These are phyloP conservation scores for Colletotrichum paranaense DNA, from an alignment of 2,329 filamentous ascomycete genomes.

Conservation along the genomic window DNA sequence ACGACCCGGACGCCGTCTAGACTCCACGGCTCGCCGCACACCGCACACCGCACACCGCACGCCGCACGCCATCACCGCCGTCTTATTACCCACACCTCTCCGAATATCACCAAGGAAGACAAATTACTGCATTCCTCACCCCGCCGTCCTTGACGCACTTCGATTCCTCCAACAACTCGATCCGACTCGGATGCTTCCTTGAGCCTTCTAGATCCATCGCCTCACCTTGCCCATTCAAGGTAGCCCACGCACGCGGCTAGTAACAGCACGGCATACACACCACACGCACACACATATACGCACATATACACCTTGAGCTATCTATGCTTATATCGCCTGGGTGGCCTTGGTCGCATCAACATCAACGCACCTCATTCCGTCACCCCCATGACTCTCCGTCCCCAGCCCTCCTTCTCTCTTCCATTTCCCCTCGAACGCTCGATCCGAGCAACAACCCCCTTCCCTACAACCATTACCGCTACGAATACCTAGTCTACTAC, in stretches of 20 bases:
- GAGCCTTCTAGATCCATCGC: neutral
- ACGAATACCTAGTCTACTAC: neutral
- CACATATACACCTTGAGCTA: neutral
- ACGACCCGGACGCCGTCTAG: neutral
- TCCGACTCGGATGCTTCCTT: neutral
- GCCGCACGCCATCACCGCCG: constrained; percentile 1
- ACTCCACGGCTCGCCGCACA: neutral
- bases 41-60: neutral
- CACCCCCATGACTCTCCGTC: neutral
- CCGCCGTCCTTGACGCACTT: neutral
- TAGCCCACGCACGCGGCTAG: neutral
- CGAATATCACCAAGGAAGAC: neutral
- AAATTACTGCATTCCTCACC: neutral
- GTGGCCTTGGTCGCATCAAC: constrained; percentile 1
- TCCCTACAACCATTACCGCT: neutral
- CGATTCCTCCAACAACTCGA: neutral
- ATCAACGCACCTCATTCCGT: neutral
- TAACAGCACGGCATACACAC: neutral
- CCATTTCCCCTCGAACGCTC: constrained; percentile 9
- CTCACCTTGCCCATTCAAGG: neutral
- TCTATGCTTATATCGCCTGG: neutral
- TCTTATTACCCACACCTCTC: neutral
- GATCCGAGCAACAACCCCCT: constrained; percentile 17
- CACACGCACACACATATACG: neutral
- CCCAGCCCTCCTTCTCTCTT: neutral